Percentiles rank a stretch among this genome's conserved stretches.
Evolutionary conservation across 2,329 filamentous ascomycete genomes (phyloP).

Genomic region (Immersiporthe knoxdaviesiana): DNA sequence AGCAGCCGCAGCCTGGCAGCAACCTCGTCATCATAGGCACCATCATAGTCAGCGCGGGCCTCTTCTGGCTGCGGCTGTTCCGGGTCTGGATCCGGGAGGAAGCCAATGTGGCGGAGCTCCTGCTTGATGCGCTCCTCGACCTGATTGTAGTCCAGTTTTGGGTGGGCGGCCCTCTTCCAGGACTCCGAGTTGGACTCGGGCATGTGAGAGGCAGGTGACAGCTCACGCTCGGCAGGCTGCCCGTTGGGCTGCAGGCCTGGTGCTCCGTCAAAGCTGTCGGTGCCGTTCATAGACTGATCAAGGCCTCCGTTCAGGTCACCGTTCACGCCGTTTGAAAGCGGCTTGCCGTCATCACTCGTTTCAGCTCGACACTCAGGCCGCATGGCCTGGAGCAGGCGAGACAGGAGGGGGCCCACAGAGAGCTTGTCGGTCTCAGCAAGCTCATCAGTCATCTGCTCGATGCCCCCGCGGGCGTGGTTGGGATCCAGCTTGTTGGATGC

Average conservation of each 20-base stretch:
- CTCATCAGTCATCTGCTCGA: slow-evolving; percentile 85
- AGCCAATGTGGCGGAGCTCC: slow-evolving; percentile 87
- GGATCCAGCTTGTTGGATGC: slow-evolving; percentile 70
- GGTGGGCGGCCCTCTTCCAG: slow-evolving; percentile 77
- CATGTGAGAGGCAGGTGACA: slow-evolving; percentile 77
- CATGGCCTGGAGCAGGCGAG: slow-evolving; percentile 78
- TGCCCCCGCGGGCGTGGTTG: slow-evolving; percentile 82
- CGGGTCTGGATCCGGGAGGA: slow-evolving; percentile 60
- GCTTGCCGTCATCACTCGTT: slow-evolving; percentile 57
- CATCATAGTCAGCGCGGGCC: slow-evolving; percentile 73
- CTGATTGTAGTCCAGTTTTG: slow-evolving; percentile 80
- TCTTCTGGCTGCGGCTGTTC: slow-evolving; percentile 25
- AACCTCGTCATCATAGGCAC: slow-evolving; percentile 91
- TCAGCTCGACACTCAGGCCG: slow-evolving; percentile 70
- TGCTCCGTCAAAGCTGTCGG: slow-evolving; percentile 50
- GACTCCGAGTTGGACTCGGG: slow-evolving; percentile 73
- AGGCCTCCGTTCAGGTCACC: slow-evolving; percentile 45
- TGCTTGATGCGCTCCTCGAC: slow-evolving; percentile 90
- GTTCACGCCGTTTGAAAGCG: slow-evolving; percentile 54
- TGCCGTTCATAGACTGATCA: slow-evolving; percentile 59
- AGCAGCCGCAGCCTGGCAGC: slow-evolving; percentile 85
- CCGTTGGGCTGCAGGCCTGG: slow-evolving; percentile 26
- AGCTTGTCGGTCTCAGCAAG: slow-evolving; percentile 87
- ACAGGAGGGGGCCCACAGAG: slow-evolving; percentile 83
- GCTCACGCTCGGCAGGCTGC: slow-evolving; percentile 39